A percentile compares a stretch with the other conserved stretches of the same genome.
These are phyloP conservation scores for Phlebiopsis gigantea DNA, from an alignment of 768 basidiomycete genomes.

Conservation along the genomic window DNA sequence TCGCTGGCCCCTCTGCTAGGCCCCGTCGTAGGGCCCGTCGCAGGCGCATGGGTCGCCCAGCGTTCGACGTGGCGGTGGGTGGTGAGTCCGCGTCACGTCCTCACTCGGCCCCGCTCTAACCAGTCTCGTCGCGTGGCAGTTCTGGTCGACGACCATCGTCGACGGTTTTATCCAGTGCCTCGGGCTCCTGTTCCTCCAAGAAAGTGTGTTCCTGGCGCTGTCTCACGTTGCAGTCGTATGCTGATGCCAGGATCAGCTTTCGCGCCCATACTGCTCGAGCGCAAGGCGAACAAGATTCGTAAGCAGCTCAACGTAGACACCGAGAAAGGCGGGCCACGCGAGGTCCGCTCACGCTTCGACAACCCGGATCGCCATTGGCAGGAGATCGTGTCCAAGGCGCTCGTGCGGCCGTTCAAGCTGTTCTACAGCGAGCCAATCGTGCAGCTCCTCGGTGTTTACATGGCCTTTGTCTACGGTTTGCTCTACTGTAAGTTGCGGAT, in stretches of 20 bases:
- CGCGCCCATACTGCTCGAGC: conserved; percentile 33
- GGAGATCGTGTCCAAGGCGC: conserved; percentile 41
- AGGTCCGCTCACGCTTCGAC: conserved; percentile 45
- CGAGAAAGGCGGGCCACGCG: conserved; percentile 33
- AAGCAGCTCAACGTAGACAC: conserved; percentile 32
- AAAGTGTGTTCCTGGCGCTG: conserved; percentile 42
- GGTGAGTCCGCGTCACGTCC: conserved; percentile 29
- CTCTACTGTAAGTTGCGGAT: conserved; percentile 12
- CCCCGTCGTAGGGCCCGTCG: conserved; percentile 59
- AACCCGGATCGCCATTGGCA: conserved; percentile 38
- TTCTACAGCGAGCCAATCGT: conserved; percentile 55
- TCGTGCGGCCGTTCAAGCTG: conserved; percentile 59
- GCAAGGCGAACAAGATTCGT: conserved; percentile 45
- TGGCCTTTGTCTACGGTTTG: conserved; percentile 60
- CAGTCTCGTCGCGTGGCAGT: conserved; percentile 29
- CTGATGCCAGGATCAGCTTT: conserved; percentile 4
- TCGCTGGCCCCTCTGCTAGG: conserved; percentile 63
- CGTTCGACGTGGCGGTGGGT: conserved; percentile 72
- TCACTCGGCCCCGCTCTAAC: no score
- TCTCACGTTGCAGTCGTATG: background rate
- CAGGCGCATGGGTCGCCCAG: conserved; percentile 64
- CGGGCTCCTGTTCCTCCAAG: conserved; percentile 53
- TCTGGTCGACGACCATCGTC: conserved; percentile 64
- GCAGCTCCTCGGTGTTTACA: conserved; percentile 56
- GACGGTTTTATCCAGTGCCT: conserved; percentile 48